Conservation (phyloP, 768 basidiomycete genomes). For the Boletus reticuloceps region DNA sequence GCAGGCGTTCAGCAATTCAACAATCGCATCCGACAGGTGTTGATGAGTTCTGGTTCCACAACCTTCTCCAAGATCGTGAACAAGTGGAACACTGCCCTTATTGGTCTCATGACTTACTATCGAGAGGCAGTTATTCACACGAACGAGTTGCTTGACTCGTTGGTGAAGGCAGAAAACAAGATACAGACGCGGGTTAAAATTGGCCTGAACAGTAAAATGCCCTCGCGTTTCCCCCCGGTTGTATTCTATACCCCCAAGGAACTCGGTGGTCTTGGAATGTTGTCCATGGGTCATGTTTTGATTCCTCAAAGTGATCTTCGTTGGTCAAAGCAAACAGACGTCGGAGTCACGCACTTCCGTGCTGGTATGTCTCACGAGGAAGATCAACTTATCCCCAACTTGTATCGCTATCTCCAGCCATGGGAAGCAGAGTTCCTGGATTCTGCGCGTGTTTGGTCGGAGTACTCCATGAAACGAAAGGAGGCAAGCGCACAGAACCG, state of each 20-base stretch:
- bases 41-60: conserved; percentile 98
- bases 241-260: conserved; percentile 99
- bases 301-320: conserved; percentile 97
- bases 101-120: conserved; percentile 97
- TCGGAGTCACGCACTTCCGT: conserved; percentile 97
- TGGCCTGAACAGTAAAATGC: conserved; percentile 99
- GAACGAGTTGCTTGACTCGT: conserved; percentile 89
- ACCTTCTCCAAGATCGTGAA: conserved; percentile 99
- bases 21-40: conserved; percentile 92
- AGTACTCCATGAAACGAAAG: conserved; percentile 99
- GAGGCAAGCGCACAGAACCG: conserved; percentile 99
- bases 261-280: conserved; percentile 96
- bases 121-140: conserved; percentile 98
- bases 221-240: conserved; percentile 95
- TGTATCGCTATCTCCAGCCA: conserved; percentile 95
- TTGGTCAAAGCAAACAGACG: conserved; percentile 98
- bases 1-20: conserved; percentile 93
- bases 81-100: conserved; percentile 96
- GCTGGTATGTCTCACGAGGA: conserved; percentile 98
- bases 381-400: conserved; percentile 92
- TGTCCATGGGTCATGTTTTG: conserved; percentile 98
- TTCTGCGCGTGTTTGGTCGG: conserved; percentile 98
- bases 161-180: conserved; percentile 99
- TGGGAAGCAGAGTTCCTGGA: conserved; percentile 99
- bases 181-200: conserved; percentile 99